These are phyloP conservation scores for Prosopis cineraria DNA, from an alignment of 306 rosid species.

Conservation along the genomic window DNA sequence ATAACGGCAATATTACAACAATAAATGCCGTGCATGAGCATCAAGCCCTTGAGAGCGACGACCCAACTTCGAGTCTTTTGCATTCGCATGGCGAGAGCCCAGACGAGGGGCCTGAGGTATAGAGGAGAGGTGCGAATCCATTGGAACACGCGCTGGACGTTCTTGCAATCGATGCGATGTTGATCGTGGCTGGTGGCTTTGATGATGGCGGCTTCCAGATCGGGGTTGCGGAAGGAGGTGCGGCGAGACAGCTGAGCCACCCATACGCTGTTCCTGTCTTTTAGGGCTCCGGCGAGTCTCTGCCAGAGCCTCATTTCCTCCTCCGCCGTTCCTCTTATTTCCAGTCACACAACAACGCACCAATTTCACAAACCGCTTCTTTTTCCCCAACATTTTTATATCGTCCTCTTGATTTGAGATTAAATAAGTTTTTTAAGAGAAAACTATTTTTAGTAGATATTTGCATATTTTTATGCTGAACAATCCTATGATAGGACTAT, in stretches of 20 bases:
- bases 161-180: constrained; percentile 51
- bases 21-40: constrained; percentile 82
- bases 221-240: constrained; percentile 56
- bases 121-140: constrained; percentile 71
- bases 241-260: constrained; percentile 49
- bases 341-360: not conserved
- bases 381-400: not conserved
- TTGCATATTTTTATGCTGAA: not conserved
- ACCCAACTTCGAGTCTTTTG: constrained; percentile 70
- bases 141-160: constrained; percentile 66
- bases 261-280: constrained; percentile 77
- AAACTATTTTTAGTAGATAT: not conserved
- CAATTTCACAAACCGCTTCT: not conserved
- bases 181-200: constrained; percentile 90
- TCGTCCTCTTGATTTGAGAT: not conserved
- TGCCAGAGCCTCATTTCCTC: constrained; percentile 69
- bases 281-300: constrained; percentile 64
- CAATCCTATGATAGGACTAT: not conserved
- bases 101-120: constrained; percentile 54
- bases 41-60: constrained; percentile 82
- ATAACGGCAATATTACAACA: constrained; percentile 50
- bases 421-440: not conserved
- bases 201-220: constrained; percentile 62
- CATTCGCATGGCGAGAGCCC: constrained; percentile 59
- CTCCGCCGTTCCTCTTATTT: not conserved